phyloP scores from a whole-genome alignment of 495 filamentous ascomycete species.

The Mycothermus thermophilus region DNA sequence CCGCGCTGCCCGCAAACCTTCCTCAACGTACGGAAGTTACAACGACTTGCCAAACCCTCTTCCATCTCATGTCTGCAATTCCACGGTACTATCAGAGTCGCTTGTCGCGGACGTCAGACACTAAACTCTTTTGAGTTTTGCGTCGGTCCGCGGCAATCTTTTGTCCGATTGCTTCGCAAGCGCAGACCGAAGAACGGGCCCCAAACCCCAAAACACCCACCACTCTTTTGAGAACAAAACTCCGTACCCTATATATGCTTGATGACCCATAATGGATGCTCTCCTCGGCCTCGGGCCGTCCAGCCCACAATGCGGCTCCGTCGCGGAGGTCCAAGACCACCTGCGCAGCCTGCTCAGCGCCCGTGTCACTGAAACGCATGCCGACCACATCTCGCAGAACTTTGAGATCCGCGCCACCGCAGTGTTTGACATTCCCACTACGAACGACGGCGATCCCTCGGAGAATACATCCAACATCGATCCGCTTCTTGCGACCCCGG shows the following conservation, averaged over 20 bases:
- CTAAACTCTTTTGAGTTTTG: too few relatives aligned
- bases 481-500: conserved; percentile 16
- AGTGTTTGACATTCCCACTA: conserved; percentile 22
- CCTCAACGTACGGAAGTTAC: too few relatives aligned
- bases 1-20: too few relatives aligned
- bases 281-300: conserved; percentile 19
- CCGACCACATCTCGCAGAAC: conserved; percentile 26
- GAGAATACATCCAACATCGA: conserved; percentile 16
- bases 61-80: too few relatives aligned
- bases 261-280: conserved; percentile 27
- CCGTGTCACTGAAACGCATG: conserved; percentile 25
- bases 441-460: conserved; percentile 17
- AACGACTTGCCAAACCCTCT: too few relatives aligned
- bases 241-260: too few relatives aligned
- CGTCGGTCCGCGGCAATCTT: too few relatives aligned
- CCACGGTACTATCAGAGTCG: too few relatives aligned
- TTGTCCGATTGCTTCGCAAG: too few relatives aligned
- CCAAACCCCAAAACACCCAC: background rate
- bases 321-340: conserved; percentile 26
- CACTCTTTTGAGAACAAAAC: too few relatives aligned
- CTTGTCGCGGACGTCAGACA: too few relatives aligned
- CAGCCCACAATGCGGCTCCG: conserved; percentile 22
- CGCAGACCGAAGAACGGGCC: too few relatives aligned
- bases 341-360: conserved; percentile 21
- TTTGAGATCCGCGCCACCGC: conserved; percentile 25